Evolutionary conservation across 78 protist species (phyloP), one percentile per base, ranked within the genome.

Genomic region (Cyanophora paradoxa): DNA sequence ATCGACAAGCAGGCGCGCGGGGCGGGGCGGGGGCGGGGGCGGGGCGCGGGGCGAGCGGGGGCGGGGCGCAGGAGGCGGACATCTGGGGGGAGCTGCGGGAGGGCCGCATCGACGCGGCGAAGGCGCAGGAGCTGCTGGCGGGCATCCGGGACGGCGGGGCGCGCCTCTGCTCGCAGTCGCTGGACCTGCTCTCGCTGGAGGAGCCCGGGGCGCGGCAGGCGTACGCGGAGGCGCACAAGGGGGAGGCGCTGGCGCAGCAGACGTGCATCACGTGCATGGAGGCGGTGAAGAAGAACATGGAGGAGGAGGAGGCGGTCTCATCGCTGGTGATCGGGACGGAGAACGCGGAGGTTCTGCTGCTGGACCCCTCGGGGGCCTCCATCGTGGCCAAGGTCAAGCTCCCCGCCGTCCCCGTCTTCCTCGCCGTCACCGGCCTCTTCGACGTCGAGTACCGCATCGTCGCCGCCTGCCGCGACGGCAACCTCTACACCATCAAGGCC

Each of bases 311-410:
- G 10, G 66, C 79, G 16, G 26, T 64, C 26, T 79, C 84, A 26
- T 54, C 33, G 31, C 78, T 86, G 3, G 79, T 86, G 13, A 28
- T 86, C 2, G 90, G 90, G 16, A 77, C 86, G 1, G 90, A 86
- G 75, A 0, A 0, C 37, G 42, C 61, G 16, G 14, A 46, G 33
- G 41, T 81, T 0, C 70, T 62, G 33, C 33, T 85, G 24, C 86
- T 85, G 33, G 86, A 81, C 48, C 48, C 77, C 0, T 2, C 56
- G 7, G 72, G 62, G 42, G 16, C 1, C 39, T 1, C 71, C n/a
- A 39, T 72, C 54, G 4, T 61, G 22, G n/a, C 14, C 44, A 59
- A 10, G 20, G 0, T 56, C 3, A 2, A 14, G 26, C 69, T 75
- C 40, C 5, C 5, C 41, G 3, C 50, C 17, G 16, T 17, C 24